Evolutionary conservation across 495 filamentous ascomycete genomes (phyloP).

Genomic region (Cryomyces minteri): DNA sequence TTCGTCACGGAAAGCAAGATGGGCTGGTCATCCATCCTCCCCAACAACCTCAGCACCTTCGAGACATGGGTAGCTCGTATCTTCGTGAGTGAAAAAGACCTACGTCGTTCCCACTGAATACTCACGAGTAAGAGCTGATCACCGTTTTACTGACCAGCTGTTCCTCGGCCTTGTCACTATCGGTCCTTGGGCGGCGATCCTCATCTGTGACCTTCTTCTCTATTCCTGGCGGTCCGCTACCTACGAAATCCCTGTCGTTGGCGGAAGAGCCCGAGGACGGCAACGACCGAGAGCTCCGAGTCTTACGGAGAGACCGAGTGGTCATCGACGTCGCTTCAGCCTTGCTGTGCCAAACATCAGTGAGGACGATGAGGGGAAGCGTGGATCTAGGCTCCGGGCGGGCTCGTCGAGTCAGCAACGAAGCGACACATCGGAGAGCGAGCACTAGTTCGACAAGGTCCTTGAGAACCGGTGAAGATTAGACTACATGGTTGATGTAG

Average conservation of each 20-base stretch:
- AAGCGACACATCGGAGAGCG: too few relatives aligned
- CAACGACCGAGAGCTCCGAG: slow-evolving; percentile 45
- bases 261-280: slow-evolving; percentile 43
- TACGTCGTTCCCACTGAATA: neutral
- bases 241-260: slow-evolving; percentile 42
- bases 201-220: slow-evolving; percentile 48
- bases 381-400: too few relatives aligned
- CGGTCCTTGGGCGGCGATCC: slow-evolving; percentile 43
- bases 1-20: slow-evolving; percentile 16
- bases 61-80: slow-evolving; percentile 45
- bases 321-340: slow-evolving; percentile 15
- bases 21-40: slow-evolving; percentile 50
- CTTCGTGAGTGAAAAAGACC: slow-evolving; percentile 31
- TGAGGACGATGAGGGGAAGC: neutral
- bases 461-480: too few relatives aligned
- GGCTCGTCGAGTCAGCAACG: too few relatives aligned
- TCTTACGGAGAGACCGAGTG: slow-evolving; percentile 29
- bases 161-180: slow-evolving; percentile 45
- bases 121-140: neutral
- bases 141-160: slow-evolving; percentile 24
- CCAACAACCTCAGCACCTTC: slow-evolving; percentile 30
- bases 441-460: too few relatives aligned
- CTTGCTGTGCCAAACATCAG: slow-evolving; percentile 12
- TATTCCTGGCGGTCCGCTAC: slow-evolving; percentile 40
- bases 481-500: too few relatives aligned